These are phyloP conservation scores for Pythium folliculosum DNA, from an alignment of 352 stramenopile species.

Conservation along the genomic window DNA sequence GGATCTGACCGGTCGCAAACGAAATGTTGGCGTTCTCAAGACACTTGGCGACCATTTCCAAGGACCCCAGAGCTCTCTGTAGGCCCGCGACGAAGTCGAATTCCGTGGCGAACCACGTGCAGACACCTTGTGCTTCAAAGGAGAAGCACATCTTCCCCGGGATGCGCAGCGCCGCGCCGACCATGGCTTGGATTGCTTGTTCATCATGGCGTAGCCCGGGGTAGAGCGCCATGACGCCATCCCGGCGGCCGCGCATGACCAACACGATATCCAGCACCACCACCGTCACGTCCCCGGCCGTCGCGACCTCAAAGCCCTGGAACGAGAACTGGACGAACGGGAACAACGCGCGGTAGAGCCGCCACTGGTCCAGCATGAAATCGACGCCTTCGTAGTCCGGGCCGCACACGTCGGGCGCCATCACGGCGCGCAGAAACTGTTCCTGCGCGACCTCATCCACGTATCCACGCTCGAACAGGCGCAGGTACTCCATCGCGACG, in stretches of 20 bases:
- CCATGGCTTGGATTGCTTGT: slow-evolving; percentile 49
- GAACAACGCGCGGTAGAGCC: slow-evolving; percentile 48
- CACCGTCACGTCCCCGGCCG: slow-evolving; percentile 42
- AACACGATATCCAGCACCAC: slow-evolving; percentile 46
- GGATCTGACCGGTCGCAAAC: slow-evolving; percentile 56
- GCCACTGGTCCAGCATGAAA: slow-evolving; percentile 51
- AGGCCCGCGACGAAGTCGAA: slow-evolving; percentile 57
- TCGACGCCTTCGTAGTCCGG: slow-evolving; percentile 60
- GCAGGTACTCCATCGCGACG: slow-evolving; percentile 55
- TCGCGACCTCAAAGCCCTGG: slow-evolving; percentile 39
- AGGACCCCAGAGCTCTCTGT: slow-evolving; percentile 39
- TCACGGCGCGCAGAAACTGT: slow-evolving; percentile 51
- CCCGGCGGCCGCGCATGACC: slow-evolving; percentile 36
- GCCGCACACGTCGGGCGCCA: slow-evolving; percentile 40
- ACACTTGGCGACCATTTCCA: slow-evolving; percentile 41
- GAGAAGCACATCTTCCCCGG: slow-evolving; percentile 56
- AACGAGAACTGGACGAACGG: slow-evolving; percentile 36
- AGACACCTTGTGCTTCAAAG: slow-evolving; percentile 40
- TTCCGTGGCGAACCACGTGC: slow-evolving; percentile 63
- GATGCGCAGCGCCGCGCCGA: slow-evolving; percentile 40
- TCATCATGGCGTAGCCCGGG: slow-evolving; percentile 40
- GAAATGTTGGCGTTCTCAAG: slow-evolving; percentile 51
- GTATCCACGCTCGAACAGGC: slow-evolving; percentile 37
- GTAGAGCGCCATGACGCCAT: slow-evolving; percentile 38
- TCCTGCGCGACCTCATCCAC: slow-evolving; percentile 33